Evolutionary conservation across 2,329 filamentous ascomycete genomes (phyloP).

Genomic region (Beauveria bassiana): DNA sequence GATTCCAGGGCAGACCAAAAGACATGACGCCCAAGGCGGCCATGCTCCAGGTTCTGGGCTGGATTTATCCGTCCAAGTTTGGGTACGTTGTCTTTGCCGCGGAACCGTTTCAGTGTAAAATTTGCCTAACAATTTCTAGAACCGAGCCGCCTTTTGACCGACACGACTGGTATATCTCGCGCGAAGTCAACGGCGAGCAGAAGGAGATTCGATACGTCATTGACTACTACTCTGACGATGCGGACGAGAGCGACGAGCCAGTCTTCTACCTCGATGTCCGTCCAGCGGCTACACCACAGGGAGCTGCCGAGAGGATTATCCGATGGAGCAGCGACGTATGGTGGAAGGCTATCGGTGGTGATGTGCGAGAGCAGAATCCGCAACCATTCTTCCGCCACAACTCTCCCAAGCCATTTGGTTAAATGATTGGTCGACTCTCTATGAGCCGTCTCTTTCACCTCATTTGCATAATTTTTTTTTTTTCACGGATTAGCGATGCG

Average conservation of each 20-base stretch:
- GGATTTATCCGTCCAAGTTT: slow-evolving; percentile 72
- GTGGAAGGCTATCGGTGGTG: slow-evolving; percentile 78
- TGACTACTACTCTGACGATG: slow-evolving; percentile 85
- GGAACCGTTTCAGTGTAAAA: neutral
- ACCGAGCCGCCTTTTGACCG: slow-evolving; percentile 87
- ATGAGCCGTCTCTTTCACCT: neutral
- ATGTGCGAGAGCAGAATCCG: slow-evolving; percentile 43
- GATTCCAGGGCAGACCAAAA: slow-evolving; percentile 83
- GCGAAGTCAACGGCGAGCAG: slow-evolving; percentile 57
- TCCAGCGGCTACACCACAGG: slow-evolving; percentile 75
- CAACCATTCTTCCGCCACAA: slow-evolving; percentile 25
- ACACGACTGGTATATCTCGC: slow-evolving; percentile 91
- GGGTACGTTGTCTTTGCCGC: slow-evolving; percentile 42
- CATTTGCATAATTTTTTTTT: neutral
- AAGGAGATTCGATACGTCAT: slow-evolving; percentile 90
- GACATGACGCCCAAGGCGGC: slow-evolving; percentile 89
- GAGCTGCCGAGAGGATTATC: slow-evolving; percentile 73
- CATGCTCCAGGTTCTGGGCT: slow-evolving; percentile 72
- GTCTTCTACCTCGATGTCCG: slow-evolving; percentile 95
- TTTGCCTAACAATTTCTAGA: slow-evolving; percentile 32
- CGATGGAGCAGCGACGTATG: slow-evolving; percentile 90
- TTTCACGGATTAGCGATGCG: slow-evolving; percentile 9
- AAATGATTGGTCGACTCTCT: neutral
- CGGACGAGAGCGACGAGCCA: slow-evolving; percentile 81
- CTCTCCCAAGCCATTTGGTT: slow-evolving; percentile 12